Evolutionary conservation across 2,329 filamentous ascomycete genomes (phyloP).

Genomic region (Graphilbum ipis-grandicollis): DNA sequence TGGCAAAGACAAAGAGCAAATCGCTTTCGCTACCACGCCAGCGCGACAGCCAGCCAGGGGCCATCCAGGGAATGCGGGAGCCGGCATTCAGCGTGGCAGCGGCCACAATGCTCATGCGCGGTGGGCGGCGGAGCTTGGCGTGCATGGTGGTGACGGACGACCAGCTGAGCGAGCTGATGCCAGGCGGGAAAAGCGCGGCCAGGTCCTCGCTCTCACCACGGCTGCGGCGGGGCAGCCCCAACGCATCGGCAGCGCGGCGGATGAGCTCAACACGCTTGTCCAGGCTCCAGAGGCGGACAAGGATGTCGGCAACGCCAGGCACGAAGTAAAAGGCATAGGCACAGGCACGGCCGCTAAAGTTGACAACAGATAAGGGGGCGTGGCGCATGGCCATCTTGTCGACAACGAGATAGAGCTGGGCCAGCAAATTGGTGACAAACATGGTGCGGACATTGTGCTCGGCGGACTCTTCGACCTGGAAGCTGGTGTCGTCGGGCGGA

Average conservation of each 20-base stretch:
- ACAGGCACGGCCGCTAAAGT: constrained; percentile 78
- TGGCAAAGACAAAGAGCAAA: constrained; percentile 80
- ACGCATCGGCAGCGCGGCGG: constrained; percentile 53
- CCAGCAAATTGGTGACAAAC: constrained; percentile 64
- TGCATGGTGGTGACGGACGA: constrained; percentile 30
- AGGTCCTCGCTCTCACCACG: constrained; percentile 45
- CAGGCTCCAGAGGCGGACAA: constrained; percentile 66
- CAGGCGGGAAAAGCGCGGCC: constrained; percentile 50
- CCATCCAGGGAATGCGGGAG: constrained; percentile 60
- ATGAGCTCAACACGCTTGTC: constrained; percentile 41
- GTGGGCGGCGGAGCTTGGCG: constrained; percentile 45
- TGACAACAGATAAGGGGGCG: constrained; percentile 47
- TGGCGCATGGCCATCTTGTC: constrained; percentile 75
- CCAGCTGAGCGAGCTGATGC: constrained; percentile 40
- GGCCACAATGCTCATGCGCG: constrained; percentile 29
- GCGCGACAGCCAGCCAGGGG: constrained; percentile 57
- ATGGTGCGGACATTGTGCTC: constrained; percentile 80
- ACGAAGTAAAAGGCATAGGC: constrained; percentile 91
- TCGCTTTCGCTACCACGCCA: constrained; percentile 84
- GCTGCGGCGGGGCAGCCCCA: constrained; percentile 41
- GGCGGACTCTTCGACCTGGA: constrained; percentile 43
- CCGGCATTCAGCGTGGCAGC: constrained; percentile 15
- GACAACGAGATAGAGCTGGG: constrained; percentile 74
- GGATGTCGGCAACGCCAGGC: constrained; percentile 66
- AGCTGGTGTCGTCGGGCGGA: constrained; percentile 34